Base-by-base conservation (phyloP, 805 yeast genomes). In the Hanseniaspora vineae region DNA sequence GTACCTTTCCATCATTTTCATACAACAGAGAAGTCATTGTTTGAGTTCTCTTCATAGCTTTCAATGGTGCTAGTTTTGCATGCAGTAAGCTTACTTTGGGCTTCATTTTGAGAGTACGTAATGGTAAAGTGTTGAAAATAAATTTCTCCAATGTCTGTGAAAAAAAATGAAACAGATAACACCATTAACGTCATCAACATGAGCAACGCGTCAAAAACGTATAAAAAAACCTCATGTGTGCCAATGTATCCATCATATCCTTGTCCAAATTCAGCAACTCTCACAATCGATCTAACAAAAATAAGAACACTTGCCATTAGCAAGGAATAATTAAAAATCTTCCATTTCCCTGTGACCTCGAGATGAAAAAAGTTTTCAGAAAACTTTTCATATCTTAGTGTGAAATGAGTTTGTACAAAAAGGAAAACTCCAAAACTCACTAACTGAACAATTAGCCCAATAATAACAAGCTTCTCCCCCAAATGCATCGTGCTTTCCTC, bases 371-470 rank as follows among this genome's bases (percentile, higher is more conserved):
- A 11, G 18, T 40, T 12, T 19, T 12, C 4, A 11, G 31, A 40
- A 20, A 19, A 40, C 20, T 37, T 47, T 50, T 12, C 32, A 15
- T 5, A 51, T 48, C 48, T 48, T 45, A 31, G 42, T 31, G n/a
- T 51, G 39, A 50, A 60, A 55, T 20, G 42, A 11, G 23, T 50
- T 17, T 46, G 55, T 56, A 19, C 55, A 51, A 15, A 55, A 35
- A 13, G 61, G 44, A 66, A 66, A 18, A 59, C 17, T 4, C 55
- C 60, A 47, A 66, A 62, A 42, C 61, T 58, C 2, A 49, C 52
- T 17, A 65, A 49, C 49, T 65, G 69, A 12, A 66, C 51, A 44
- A 55, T 51, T 19, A 66, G 46, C 20, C 69, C 69, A 13, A 51
- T 64, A 11, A 60, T 49, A 20, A 59, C 52, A 11, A 66, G 35